Conservation (phyloP, 2,329 filamentous ascomycete genomes). For the Fusarium phyllophilum region DNA sequence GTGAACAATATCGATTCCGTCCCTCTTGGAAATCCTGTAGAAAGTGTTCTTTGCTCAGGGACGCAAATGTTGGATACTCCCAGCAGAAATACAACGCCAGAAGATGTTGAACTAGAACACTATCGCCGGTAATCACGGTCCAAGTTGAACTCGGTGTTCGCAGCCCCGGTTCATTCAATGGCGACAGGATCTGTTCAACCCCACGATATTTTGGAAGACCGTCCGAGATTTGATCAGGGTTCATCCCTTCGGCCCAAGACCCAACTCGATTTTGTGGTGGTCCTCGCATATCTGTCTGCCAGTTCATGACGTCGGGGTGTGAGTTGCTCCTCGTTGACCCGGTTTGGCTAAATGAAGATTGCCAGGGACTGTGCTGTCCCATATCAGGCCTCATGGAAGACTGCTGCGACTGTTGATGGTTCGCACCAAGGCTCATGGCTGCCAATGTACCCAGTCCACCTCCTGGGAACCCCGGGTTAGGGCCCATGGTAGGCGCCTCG, state of each 20-base stretch:
- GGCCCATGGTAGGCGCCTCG: conserved; percentile 31
- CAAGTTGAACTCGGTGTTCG: conserved; percentile 60
- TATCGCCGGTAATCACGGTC: conserved; percentile 70
- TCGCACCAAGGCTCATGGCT: conserved; percentile 47
- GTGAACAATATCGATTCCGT: conserved; percentile 72
- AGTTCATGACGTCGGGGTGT: conserved; percentile 58
- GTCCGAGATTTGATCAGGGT: conserved; percentile 47
- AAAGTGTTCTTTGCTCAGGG: conserved; percentile 78
- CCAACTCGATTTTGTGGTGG: conserved; percentile 59
- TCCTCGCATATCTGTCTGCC: conserved; percentile 53
- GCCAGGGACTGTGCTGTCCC: conserved; percentile 60
- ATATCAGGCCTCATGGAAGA: conserved; percentile 51
- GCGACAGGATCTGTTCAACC: conserved; percentile 61
- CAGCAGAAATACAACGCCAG: conserved; percentile 78
- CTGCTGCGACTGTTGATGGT: conserved; percentile 47
- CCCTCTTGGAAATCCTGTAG: conserved; percentile 71
- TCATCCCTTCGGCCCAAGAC: conserved; percentile 60
- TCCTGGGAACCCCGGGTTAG: conserved; percentile 45
- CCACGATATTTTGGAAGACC: conserved; percentile 51
- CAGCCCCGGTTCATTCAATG: conserved; percentile 56
- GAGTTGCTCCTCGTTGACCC: conserved; percentile 59
- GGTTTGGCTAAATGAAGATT: conserved; percentile 59
- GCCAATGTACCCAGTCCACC: conserved; percentile 44
- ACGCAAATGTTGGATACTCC: conserved; percentile 79
- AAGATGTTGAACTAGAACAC: conserved; percentile 69